These are phyloP conservation scores for Suillus cothurnatus DNA, from an alignment of 768 basidiomycete genomes.

Conservation along the genomic window DNA sequence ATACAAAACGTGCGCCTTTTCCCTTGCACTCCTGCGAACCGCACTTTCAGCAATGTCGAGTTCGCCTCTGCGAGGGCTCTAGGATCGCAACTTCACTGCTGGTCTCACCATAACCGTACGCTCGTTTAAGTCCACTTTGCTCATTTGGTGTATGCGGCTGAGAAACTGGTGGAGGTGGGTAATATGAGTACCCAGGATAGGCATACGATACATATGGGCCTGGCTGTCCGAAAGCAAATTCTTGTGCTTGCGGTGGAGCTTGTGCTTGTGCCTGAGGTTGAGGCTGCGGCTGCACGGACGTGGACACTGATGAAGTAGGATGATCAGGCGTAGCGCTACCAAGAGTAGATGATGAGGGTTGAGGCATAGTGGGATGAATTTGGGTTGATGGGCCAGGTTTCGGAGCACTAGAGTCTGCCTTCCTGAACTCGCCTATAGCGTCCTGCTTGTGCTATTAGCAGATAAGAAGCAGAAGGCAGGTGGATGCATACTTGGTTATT, in stretches of 20 bases:
- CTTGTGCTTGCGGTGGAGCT: slow-evolving; percentile 19
- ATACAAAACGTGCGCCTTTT: slow-evolving; percentile 75
- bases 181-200: slow-evolving; percentile 38
- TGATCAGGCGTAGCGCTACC: slow-evolving; percentile 19
- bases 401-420: slow-evolving; percentile 51
- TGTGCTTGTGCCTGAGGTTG: slow-evolving; percentile 27
- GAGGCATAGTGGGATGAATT: slow-evolving; percentile 17
- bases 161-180: slow-evolving; percentile 21
- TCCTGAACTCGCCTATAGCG: slow-evolving; percentile 58
- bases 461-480: neutral
- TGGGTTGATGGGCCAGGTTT: slow-evolving; percentile 28
- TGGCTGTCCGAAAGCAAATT: slow-evolving; percentile 32
- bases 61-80: slow-evolving; percentile 54
- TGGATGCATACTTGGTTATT: slow-evolving; percentile 28
- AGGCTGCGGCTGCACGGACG: slow-evolving; percentile 19
- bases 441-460: slow-evolving; percentile 32
- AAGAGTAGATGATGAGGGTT: slow-evolving; percentile 5
- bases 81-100: slow-evolving; percentile 30
- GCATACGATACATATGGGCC: slow-evolving; percentile 39
- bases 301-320: slow-evolving; percentile 20
- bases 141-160: slow-evolving; percentile 28
- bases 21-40: slow-evolving; percentile 82
- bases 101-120: slow-evolving; percentile 31
- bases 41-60: slow-evolving; percentile 83
- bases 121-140: slow-evolving; percentile 29